Percentiles rank a stretch among this genome's conserved stretches.
These are phyloP conservation scores for Penicillium frequentans DNA, from an alignment of 2,329 filamentous ascomycete genomes.

Conservation along the genomic window DNA sequence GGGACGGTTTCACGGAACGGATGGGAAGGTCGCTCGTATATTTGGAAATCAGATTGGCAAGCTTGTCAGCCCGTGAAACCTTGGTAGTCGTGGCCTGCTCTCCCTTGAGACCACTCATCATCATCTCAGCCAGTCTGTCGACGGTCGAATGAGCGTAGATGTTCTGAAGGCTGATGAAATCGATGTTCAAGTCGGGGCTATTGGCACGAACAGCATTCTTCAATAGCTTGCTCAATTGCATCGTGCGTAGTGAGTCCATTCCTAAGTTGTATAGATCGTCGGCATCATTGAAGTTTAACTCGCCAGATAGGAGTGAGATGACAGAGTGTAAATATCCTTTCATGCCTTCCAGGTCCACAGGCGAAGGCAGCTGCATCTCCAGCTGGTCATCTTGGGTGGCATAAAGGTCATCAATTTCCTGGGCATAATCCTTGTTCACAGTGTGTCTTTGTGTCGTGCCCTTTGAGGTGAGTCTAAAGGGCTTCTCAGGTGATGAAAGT, in stretches of 20 bases:
- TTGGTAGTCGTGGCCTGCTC: neutral
- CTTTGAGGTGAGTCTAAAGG: slow-evolving; percentile 48
- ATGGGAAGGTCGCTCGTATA: neutral
- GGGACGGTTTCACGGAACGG: neutral
- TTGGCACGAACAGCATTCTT: slow-evolving; percentile 3
- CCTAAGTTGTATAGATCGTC: slow-evolving; percentile 12
- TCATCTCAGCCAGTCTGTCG: neutral
- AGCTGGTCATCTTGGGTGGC: neutral
- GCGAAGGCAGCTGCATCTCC: neutral
- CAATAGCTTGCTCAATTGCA: slow-evolving; percentile 7
- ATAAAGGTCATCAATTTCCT: slow-evolving; percentile 11
- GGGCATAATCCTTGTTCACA: slow-evolving; percentile 6
- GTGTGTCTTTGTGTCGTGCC: slow-evolving; percentile 22
- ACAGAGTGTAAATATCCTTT: neutral
- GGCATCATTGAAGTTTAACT: neutral
- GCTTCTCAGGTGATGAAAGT: slow-evolving; percentile 30
- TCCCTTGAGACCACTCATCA: neutral
- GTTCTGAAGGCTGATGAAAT: neutral
- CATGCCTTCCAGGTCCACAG: neutral
- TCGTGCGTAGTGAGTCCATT: slow-evolving; percentile 14
- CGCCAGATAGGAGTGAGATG: neutral
- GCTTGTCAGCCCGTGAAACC: neutral
- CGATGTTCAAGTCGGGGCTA: neutral
- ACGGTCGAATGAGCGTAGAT: neutral
- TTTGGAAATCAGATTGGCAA: neutral